These are phyloP conservation scores for Microbotryum silenes-acaulis DNA, from an alignment of 1,284 basidiomycete genomes.

Conservation along the genomic window DNA sequence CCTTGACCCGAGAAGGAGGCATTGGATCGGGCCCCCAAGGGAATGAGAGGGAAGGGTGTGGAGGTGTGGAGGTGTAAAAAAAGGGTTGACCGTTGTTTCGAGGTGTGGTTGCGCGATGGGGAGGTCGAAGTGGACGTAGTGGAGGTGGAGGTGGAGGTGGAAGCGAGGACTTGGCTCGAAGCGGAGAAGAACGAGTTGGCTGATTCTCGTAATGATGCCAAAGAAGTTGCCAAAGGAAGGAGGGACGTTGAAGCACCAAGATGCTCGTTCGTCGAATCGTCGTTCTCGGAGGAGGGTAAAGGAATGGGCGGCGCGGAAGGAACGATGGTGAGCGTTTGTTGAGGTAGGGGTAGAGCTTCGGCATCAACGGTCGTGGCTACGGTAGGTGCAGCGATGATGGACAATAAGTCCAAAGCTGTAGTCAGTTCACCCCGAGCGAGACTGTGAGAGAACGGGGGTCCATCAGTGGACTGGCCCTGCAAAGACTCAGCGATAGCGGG, in stretches of 20 bases:
- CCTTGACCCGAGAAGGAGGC: conserved; percentile 22
- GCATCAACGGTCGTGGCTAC: conserved; percentile 28
- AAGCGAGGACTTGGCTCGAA: conserved; percentile 20
- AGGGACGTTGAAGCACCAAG: conserved; percentile 2
- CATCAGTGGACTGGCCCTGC: neutral
- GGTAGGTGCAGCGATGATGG: conserved; percentile 23
- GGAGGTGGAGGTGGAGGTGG: conserved; percentile 8
- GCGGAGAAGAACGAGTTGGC: conserved; percentile 25
- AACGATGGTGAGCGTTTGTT: conserved; percentile 20
- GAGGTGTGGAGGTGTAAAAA: conserved; percentile 17
- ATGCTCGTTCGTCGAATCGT: conserved; percentile 5
- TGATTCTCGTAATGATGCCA: conserved; percentile 15
- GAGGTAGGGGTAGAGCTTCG: conserved; percentile 22
- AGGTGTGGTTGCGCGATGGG: neutral
- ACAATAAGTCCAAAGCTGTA: conserved; percentile 29
- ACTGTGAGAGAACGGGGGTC: neutral
- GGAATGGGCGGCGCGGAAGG: conserved; percentile 5
- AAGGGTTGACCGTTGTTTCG: conserved; percentile 23
- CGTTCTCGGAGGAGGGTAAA: neutral
- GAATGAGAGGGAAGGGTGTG: conserved; percentile 9
- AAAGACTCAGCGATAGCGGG: neutral
- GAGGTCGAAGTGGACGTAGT: neutral
- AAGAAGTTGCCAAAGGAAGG: conserved; percentile 18
- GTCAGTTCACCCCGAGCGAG: conserved; percentile 25
- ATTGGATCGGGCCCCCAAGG: conserved; percentile 19